Evolutionary conservation across 352 stramenopile species (phyloP).

Genomic region (Elongisporangium undulatum): DNA sequence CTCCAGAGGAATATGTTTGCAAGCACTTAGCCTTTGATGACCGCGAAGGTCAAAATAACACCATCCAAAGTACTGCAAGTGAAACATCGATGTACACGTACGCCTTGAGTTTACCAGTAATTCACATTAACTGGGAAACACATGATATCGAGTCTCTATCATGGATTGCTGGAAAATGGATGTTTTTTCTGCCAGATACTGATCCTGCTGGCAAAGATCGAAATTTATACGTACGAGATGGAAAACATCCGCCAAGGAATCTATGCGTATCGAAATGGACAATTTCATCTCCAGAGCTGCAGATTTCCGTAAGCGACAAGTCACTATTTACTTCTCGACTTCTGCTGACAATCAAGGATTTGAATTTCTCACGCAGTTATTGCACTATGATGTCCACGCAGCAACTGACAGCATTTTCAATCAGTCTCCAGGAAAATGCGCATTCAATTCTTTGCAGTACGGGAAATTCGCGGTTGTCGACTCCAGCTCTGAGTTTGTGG

Average conservation of each 20-base stretch:
- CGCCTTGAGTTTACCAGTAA: constrained; percentile 34
- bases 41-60: constrained; percentile 6
- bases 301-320: constrained; percentile 24
- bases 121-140: constrained; percentile 46
- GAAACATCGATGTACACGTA: constrained; percentile 75
- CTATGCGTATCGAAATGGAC: constrained; percentile 26
- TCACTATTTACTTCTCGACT: constrained; percentile 11
- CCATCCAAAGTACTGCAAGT: constrained; percentile 8
- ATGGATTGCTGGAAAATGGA: constrained; percentile 77
- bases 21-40: constrained; percentile 18
- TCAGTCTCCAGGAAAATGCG: constrained; percentile 26
- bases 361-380: constrained; percentile 24
- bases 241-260: constrained; percentile 15
- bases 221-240: constrained; percentile 22
- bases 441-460: constrained; percentile 27
- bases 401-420: constrained; percentile 18
- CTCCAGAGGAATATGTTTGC: constrained; percentile 37
- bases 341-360: constrained; percentile 21
- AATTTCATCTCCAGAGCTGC: constrained; percentile 23
- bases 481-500: constrained; percentile 34
- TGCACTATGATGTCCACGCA: constrained; percentile 31
- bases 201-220: constrained; percentile 12
- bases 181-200: constrained; percentile 59
- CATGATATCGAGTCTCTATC: constrained; percentile 57
- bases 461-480: constrained; percentile 30